These are phyloP conservation scores for Amanita rubescens DNA, from an alignment of 768 basidiomycete genomes.

Conservation along the genomic window DNA sequence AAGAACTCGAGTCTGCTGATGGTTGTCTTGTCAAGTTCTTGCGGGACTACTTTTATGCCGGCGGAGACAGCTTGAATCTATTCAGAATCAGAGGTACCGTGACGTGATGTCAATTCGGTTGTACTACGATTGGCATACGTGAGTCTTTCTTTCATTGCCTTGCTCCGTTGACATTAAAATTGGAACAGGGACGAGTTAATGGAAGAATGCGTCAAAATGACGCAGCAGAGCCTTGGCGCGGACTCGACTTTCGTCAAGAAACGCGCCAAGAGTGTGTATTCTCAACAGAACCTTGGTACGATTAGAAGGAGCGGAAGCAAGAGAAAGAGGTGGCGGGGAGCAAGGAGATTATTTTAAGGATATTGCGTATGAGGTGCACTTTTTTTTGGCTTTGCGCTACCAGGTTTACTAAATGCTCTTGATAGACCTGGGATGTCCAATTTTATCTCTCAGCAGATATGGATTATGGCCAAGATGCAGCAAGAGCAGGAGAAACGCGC, in stretches of 20 bases:
- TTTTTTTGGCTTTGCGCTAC: conserved; percentile 5
- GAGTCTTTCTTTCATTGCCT: conserved; percentile 23
- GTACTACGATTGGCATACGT: conserved; percentile 97
- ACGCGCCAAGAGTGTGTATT: conserved; percentile 87
- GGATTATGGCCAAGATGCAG: conserved; percentile 76
- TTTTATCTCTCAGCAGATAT: conserved; percentile 82
- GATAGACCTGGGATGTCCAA: conserved; percentile 71
- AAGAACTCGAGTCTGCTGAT: neutral
- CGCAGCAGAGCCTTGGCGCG: conserved; percentile 78
- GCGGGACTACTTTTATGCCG: conserved; percentile 91
- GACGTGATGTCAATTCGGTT: conserved; percentile 85
- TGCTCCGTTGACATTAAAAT: conserved; percentile 5
- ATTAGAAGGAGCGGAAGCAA: conserved; percentile 87
- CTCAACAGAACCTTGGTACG: conserved; percentile 91
- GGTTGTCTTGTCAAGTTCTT: conserved; percentile 54
- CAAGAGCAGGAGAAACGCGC: conserved; percentile 74
- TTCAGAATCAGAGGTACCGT: conserved; percentile 94
- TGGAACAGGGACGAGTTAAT: conserved; percentile 63
- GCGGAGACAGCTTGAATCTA: conserved; percentile 80
- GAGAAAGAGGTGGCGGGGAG: conserved; percentile 64
- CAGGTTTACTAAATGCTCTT: neutral
- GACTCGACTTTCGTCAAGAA: conserved; percentile 68
- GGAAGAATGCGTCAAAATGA: conserved; percentile 94
- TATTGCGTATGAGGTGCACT: conserved; percentile 92
- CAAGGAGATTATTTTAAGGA: conserved; percentile 90